Evolutionary conservation across 352 stramenopile genomes (phyloP).

Genomic region (Pythium aquatile): DNA sequence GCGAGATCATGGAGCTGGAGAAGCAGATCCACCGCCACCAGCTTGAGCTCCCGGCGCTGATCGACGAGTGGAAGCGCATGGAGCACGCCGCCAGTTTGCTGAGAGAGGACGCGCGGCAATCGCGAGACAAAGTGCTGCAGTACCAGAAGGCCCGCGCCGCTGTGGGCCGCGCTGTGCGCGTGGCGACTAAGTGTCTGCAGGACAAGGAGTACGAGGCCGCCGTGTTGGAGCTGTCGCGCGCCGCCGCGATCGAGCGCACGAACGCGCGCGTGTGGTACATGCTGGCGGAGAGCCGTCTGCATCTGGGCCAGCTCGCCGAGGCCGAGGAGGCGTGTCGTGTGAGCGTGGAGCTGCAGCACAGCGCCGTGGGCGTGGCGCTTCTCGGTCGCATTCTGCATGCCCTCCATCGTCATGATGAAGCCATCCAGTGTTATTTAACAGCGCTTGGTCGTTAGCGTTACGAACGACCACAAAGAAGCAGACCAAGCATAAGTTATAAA

Average conservation of each 20-base stretch:
- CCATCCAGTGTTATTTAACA: conserved; percentile 35
- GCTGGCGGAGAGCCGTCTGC: conserved; percentile 27
- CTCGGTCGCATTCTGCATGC: conserved; percentile 27
- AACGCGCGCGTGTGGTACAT: conserved; percentile 34
- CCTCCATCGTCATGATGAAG: conserved; percentile 25
- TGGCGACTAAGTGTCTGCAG: conserved; percentile 13
- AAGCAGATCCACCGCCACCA: conserved; percentile 27
- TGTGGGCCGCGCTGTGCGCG: conserved; percentile 23
- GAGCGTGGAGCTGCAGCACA: conserved; percentile 29
- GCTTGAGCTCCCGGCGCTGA: conserved; percentile 24
- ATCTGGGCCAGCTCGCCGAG: conserved; percentile 23
- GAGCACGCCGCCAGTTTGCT: conserved; percentile 19
- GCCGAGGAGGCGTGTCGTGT: conserved; percentile 30
- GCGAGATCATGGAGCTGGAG: conserved; percentile 32
- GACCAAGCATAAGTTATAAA: conserved; percentile 23
- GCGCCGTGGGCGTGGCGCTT: conserved; percentile 18
- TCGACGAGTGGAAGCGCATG: conserved; percentile 27
- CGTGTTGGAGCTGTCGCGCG: conserved; percentile 27
- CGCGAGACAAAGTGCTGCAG: conserved; percentile 23
- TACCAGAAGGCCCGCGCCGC: conserved; percentile 24
- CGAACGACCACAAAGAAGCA: background rate
- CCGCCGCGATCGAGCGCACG: conserved; percentile 26
- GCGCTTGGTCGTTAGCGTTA: conserved; percentile 21
- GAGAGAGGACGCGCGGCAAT: conserved; percentile 15
- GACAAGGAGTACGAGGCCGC: conserved; percentile 29